Evolutionary conservation across 169 alveolate species (phyloP), one percentile per base, ranked within the genome.

Genomic region (Plasmodium yoelii): DNA sequence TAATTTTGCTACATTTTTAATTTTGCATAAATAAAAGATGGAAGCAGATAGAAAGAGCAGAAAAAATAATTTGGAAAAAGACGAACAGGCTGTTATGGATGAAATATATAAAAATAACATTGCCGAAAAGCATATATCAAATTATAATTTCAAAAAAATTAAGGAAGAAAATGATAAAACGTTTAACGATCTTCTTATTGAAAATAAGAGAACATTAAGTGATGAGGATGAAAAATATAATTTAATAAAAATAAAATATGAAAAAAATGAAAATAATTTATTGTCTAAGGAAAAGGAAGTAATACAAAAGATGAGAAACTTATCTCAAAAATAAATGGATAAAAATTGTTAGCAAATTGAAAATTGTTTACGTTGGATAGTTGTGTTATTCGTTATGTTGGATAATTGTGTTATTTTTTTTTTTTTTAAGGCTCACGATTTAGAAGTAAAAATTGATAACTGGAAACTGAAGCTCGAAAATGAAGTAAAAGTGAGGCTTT

Each of bases 381-480:
- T n/a, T n/a, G n/a, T n/a, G n/a, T n/a, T n/a, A n/a, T n/a, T n/a
- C n/a, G n/a, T n/a, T n/a, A n/a, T n/a, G n/a, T n/a, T n/a, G n/a
- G n/a, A n/a, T n/a, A n/a, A n/a, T n/a, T n/a, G n/a, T n/a, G n/a
- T n/a, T n/a, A n/a, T n/a, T n/a, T 28, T 28, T 34, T 34, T 34
- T 34, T 4, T 34, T 3, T 34, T 3, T 9, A 60, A 74, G 88
- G 88, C 44, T n/a, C 73, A 74, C 47, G 88, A 74, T 1, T 28
- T 74, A 42, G 88, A 74, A 74, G 5, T 61, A n/a, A 74, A 74
- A 61, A 74, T 74, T 19, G 74, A 61, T 19, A 74, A 39, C 67
- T 74, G 88, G 88, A 74, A 74, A 42, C 28, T 74, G n/a, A 74
- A 74, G 34, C 44, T 74, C 51, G 88, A 74, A 56, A 74, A 74